Evolutionary conservation across 495 filamentous ascomycete genomes (phyloP), one percentile per base, ranked within the genome.

Genomic region (Neurospora tetraspora): DNA sequence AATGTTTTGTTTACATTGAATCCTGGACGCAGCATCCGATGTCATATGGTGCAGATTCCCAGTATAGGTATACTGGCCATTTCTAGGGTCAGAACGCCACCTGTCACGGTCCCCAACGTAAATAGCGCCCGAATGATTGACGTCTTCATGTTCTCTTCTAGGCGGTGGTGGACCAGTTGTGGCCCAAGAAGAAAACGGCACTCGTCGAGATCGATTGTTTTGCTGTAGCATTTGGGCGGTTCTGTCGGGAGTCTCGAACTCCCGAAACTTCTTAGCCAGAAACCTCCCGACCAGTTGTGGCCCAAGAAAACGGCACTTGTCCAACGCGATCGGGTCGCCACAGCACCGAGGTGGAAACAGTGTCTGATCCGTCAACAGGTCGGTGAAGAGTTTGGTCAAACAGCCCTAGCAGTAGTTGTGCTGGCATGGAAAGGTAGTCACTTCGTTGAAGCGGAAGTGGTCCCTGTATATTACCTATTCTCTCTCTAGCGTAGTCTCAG

Each of bases 271-370:
- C 74, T 85, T 89, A 23, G 76, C 72, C 10, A 74, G 70, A 71
- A 84, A 87, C 9, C 74, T 38, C 0, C 78, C 47, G 0, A 80
- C 39, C 1, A 86, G 59, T 1, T 80, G 75, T 0, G 65, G 5
- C 0, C 74, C 68, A 4, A 89, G 77, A 8, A 73, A 27, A 1
- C 78, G 75, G 42, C 74, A 82, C 1, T 40, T 39, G 7, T 78
- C 76, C 53, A 86, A 69, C 7, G 81, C 73, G 23, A 90, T 84
- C 0, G 72, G 31, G 71, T n/a, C n/a, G n/a, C n/a, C n/a, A 70
- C 86, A 89, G 75, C 88, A 89, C 27, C 83, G 81, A 8, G 88
- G 86, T 2, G 88, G 88, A 70, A 86, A 88, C 0, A 85, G 71
- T 1, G 84, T 77, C 71, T 88, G 85, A 74, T 88, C 86, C 0